phyloP scores from a whole-genome alignment of 371 early-diverging fungal species.

The Capniomyces stellatus region DNA sequence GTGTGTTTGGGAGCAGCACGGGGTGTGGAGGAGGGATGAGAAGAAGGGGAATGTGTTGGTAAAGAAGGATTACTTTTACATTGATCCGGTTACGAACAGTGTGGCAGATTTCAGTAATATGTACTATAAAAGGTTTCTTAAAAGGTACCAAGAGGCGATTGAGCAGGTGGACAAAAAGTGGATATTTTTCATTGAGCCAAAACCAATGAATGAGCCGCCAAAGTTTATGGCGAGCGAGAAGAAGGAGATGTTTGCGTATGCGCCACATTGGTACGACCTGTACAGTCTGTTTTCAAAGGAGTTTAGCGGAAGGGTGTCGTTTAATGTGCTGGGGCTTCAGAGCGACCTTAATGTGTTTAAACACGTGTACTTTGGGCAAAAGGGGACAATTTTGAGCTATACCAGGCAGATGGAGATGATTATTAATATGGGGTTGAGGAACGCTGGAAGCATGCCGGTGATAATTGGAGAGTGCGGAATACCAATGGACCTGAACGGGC shows the following conservation, averaged over 20 bases:
- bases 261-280: slow-evolving; percentile 42
- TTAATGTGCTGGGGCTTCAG: background rate
- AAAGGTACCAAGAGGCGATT: background rate
- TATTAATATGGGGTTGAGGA: slow-evolving; percentile 32
- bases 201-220: background rate
- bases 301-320: slow-evolving; percentile 14
- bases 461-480: slow-evolving; percentile 68
- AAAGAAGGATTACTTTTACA: slow-evolving; percentile 34
- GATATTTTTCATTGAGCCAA: slow-evolving; percentile 1
- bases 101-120: slow-evolving; percentile 25
- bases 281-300: slow-evolving; percentile 27
- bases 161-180: background rate
- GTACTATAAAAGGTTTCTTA: slow-evolving; percentile 37
- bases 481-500: slow-evolving; percentile 67
- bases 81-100: slow-evolving; percentile 26
- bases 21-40: slow-evolving; percentile 37
- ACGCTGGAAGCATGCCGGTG: slow-evolving; percentile 46
- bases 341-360: slow-evolving; percentile 45
- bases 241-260: slow-evolving; percentile 21
- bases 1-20: slow-evolving; percentile 51
- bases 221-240: background rate
- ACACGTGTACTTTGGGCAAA: slow-evolving; percentile 61
- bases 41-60: slow-evolving; percentile 9
- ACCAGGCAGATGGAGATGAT: slow-evolving; percentile 50
- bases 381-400: slow-evolving; percentile 59